Conservation (phyloP, 768 basidiomycete species). For the Suillus plorans region DNA sequence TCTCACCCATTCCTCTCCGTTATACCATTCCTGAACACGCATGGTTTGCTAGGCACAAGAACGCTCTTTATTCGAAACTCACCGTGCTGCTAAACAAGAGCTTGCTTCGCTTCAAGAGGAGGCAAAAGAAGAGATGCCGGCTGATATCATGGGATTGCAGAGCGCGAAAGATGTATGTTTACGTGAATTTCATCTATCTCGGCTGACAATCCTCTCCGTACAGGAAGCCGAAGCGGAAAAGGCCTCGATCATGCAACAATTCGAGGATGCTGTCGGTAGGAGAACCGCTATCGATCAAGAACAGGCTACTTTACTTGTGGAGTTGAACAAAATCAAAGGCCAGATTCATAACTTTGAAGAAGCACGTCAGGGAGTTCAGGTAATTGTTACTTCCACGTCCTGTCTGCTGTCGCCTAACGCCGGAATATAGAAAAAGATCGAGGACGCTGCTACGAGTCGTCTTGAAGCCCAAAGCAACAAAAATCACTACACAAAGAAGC, state of each 20-base stretch:
- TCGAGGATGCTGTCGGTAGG: constrained; percentile 41
- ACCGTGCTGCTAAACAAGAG: constrained; percentile 34
- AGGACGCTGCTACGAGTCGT: constrained; percentile 48
- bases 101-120: constrained; percentile 52
- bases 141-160: constrained; percentile 56
- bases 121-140: constrained; percentile 68
- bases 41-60: constrained; percentile 17
- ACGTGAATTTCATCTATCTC: neutral
- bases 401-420: neutral
- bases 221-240: constrained; percentile 62
- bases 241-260: constrained; percentile 46
- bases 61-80: constrained; percentile 20
- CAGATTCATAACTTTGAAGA: constrained; percentile 55
- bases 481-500: constrained; percentile 51
- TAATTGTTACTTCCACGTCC: constrained; percentile 29
- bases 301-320: constrained; percentile 41
- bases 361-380: constrained; percentile 41
- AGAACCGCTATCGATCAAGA: constrained; percentile 48
- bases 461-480: constrained; percentile 49
- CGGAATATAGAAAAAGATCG: constrained; percentile 46
- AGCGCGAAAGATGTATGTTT: constrained; percentile 50
- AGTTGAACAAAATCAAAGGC: constrained; percentile 46
- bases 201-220: constrained; percentile 7
- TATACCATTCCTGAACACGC: neutral
- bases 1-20: neutral